Conservation (phyloP, 2,329 filamentous ascomycete species). For the Tolypocladium sp. region DNA sequence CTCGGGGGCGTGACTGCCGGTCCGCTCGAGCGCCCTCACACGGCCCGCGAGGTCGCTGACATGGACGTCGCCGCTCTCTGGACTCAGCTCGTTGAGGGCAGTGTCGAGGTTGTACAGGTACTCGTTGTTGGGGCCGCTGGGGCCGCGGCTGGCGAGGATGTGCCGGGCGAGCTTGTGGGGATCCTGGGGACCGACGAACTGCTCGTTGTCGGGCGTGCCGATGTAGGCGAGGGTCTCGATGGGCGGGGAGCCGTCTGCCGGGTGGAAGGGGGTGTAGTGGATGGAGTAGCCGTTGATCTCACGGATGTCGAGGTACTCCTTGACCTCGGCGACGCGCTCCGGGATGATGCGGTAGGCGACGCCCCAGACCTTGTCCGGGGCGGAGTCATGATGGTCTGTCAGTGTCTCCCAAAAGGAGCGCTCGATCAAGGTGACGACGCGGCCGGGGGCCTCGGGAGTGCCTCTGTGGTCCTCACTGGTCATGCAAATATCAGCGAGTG, state of each 20-base stretch:
- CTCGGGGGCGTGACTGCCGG: slow-evolving; percentile 5
- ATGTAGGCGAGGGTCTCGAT: slow-evolving; percentile 75
- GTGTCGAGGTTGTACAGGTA: slow-evolving; percentile 76
- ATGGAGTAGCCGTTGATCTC: slow-evolving; percentile 98
- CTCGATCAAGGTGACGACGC: slow-evolving; percentile 89
- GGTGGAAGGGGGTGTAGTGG: slow-evolving; percentile 77
- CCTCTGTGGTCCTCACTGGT: slow-evolving; percentile 86
- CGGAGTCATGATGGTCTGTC: slow-evolving; percentile 54
- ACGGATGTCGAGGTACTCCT: slow-evolving; percentile 85
- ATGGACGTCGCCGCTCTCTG: slow-evolving; percentile 74
- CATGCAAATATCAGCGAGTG: neutral
- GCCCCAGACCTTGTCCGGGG: slow-evolving; percentile 71
- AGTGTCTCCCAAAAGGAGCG: slow-evolving; percentile 74
- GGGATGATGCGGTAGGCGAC: slow-evolving; percentile 79
- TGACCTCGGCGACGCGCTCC: slow-evolving; percentile 67
- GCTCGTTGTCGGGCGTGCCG: slow-evolving; percentile 83
- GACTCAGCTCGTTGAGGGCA: slow-evolving; percentile 62
- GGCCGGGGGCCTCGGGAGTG: slow-evolving; percentile 76
- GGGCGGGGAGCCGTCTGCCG: slow-evolving; percentile 25
- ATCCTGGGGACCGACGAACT: slow-evolving; percentile 81
- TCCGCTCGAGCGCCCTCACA: slow-evolving; percentile 49
- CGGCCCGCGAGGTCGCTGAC: slow-evolving; percentile 71
- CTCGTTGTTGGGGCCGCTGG: slow-evolving; percentile 83
- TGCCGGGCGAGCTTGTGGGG: slow-evolving; percentile 69
- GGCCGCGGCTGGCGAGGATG: slow-evolving; percentile 67